Conservation (phyloP, 768 basidiomycete genomes). For the Nevesoporus exiguus region DNA sequence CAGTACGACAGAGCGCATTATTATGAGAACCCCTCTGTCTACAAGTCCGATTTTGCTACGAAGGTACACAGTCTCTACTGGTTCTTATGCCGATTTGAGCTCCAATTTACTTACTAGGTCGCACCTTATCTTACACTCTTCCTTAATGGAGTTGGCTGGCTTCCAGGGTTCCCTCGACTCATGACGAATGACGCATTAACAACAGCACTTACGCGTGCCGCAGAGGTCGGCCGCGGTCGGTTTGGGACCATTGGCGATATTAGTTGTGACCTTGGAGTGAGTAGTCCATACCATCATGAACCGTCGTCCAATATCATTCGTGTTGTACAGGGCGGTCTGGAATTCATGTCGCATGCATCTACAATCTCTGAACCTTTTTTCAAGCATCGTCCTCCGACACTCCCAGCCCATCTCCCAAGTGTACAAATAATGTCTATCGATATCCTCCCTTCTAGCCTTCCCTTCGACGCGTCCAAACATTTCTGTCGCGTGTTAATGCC, state of each 20-base stretch:
- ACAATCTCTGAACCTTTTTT: slow-evolving; percentile 79
- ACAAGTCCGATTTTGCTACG: slow-evolving; percentile 63
- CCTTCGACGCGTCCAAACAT: slow-evolving; percentile 73
- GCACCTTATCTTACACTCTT: slow-evolving; percentile 84
- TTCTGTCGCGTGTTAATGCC: slow-evolving; percentile 68
- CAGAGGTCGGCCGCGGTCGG: slow-evolving; percentile 48
- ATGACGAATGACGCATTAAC: slow-evolving; percentile 66
- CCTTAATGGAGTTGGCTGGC: slow-evolving; percentile 87
- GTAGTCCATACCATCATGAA: slow-evolving; percentile 1
- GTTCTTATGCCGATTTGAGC: background rate
- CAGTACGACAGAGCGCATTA: slow-evolving; percentile 66
- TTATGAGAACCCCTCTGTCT: slow-evolving; percentile 65
- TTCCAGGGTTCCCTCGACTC: slow-evolving; percentile 69
- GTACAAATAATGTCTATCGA: slow-evolving; percentile 86
- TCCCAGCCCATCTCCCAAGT: slow-evolving; percentile 47
- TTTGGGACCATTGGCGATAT: slow-evolving; percentile 82
- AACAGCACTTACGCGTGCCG: slow-evolving; percentile 46
- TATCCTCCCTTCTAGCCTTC: slow-evolving; percentile 83
- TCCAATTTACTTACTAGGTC: slow-evolving; percentile 44
- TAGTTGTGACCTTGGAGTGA: slow-evolving; percentile 80
- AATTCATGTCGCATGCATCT: slow-evolving; percentile 74
- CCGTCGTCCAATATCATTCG: background rate
- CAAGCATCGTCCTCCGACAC: slow-evolving; percentile 40
- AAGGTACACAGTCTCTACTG: slow-evolving; percentile 42
- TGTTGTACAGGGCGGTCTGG: slow-evolving; percentile 64